A percentile compares a stretch with the other conserved stretches of the same genome.
phyloP scores from a whole-genome alignment of 805 yeast genomes.

The Kuraishia cidri region DNA sequence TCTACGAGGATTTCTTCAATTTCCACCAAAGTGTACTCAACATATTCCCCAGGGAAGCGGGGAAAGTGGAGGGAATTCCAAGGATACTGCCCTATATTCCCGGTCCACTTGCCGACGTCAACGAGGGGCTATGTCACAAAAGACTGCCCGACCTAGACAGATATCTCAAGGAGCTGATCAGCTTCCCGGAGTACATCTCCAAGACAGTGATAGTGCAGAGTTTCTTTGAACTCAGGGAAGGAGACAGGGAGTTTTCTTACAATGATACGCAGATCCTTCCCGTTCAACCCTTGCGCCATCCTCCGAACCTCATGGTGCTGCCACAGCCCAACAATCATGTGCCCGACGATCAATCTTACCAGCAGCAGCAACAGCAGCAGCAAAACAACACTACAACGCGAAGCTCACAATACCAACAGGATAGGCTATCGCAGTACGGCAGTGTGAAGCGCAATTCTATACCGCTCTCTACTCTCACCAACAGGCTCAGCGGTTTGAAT shows the following conservation, averaged over 20 bases:
- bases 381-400: slow-evolving; percentile 15
- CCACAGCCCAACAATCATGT: slow-evolving; percentile 3
- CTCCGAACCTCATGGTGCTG: slow-evolving; percentile 19
- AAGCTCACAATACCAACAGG: slow-evolving; percentile 36
- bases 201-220: slow-evolving; percentile 57
- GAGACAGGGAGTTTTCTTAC: slow-evolving; percentile 41
- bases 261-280: slow-evolving; percentile 10
- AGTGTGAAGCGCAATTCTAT: slow-evolving; percentile 11
- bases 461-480: slow-evolving; percentile 5
- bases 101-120: slow-evolving; percentile 89
- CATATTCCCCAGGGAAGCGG: slow-evolving; percentile 87
- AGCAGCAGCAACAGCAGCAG: slow-evolving; percentile 18
- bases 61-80: slow-evolving; percentile 61
- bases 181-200: slow-evolving; percentile 71
- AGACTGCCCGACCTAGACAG: slow-evolving; percentile 45
- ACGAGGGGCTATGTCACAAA: slow-evolving; percentile 54
- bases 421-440: slow-evolving; percentile 43
- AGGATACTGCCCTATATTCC: slow-evolving; percentile 91
- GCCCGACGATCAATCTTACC: too few species aligned
- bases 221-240: slow-evolving; percentile 60
- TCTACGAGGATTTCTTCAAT: slow-evolving; percentile 93
- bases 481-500: slow-evolving; percentile 13
- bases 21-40: slow-evolving; percentile 79
- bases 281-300: slow-evolving; percentile 17
- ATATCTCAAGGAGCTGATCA: slow-evolving; percentile 45